A percentile compares a stretch with the other conserved stretches of the same genome.
phyloP scores from a whole-genome alignment of 78 protist species.

The Dictyostelium intermedium region DNA sequence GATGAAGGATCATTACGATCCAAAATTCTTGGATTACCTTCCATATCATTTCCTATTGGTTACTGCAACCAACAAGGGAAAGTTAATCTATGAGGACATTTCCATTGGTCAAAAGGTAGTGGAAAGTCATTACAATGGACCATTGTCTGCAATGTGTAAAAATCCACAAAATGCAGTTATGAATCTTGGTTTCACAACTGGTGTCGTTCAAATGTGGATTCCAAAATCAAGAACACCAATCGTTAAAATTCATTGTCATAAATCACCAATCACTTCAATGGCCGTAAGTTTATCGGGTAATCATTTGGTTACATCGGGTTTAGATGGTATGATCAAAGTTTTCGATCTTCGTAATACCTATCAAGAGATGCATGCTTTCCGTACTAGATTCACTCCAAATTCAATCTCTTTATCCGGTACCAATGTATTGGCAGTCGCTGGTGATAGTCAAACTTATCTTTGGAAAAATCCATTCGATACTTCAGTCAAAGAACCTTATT shows the following conservation, averaged over 20 bases:
- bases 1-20: conserved; percentile 82
- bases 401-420: conserved; percentile 81
- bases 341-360: conserved; percentile 96
- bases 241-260: conserved; percentile 90
- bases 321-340: conserved; percentile 84
- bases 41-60: conserved; percentile 96
- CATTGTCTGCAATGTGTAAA: conserved; percentile 77
- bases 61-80: conserved; percentile 28
- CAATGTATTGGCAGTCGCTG: conserved; percentile 93
- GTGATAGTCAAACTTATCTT: conserved; percentile 64
- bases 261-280: conserved; percentile 63
- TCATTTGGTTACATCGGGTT: conserved; percentile 49
- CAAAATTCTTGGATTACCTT: conserved; percentile 85
- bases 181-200: conserved; percentile 89
- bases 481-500: conserved; percentile 80
- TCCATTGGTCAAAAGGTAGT: conserved; percentile 72
- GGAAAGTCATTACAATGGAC: conserved; percentile 22
- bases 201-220: conserved; percentile 93
- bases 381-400: conserved; percentile 65
- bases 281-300: conserved; percentile 84
- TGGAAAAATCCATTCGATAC: conserved; percentile 76
- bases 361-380: conserved; percentile 86
- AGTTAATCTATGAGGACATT: conserved; percentile 47
- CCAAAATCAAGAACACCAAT: conserved; percentile 90
- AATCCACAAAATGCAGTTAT: conserved; percentile 94